Evolutionary conservation across 1,284 basidiomycete genomes (phyloP), one percentile per base, ranked within the genome.

Genomic region (Stereum hirsutum): DNA sequence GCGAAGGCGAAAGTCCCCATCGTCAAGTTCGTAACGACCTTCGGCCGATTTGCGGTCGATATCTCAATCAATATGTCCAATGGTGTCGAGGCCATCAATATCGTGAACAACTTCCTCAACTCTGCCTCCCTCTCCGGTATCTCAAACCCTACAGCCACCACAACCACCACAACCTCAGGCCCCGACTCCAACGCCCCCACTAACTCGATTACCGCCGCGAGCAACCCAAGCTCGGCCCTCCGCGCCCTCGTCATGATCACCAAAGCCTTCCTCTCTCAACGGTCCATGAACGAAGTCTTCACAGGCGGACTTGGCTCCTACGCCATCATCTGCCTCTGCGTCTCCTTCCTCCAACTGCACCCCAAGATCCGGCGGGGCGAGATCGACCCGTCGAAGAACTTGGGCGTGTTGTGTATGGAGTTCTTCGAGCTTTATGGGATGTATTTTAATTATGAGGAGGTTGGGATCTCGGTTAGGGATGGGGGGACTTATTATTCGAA

Each of bases 241-340:
- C 80, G 87, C 23, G 77, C 76, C 46, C 78, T 97, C 27, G 81
- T 94, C 21, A 66, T 98, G 57, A 78, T 95, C 48, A 81, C 89
- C 55, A 99, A 99, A 64, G 78, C 85, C 4, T 95, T 97, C 60
- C 72, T 99, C 44, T 78, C 75, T 50, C 91, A 97, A 58, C 72
- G 95, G 30, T 81, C 79, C 21, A 90, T 98, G 90, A 98, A 97
- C 60, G 95, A 99, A 62, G 95, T 98, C 11, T 98, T 85, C 61
- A 89, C 87, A 0, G 95, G 96, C 8, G 95, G 96, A 0, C 63
- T 99, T 14, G 94, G 95, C 7, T 92, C 88, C 57, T 99, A 97
- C 61, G 85, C 87, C 49, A 90, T 97, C 51, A 93, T 97, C 44
- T 95, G 91, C 59, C 65, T 98, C 47, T 91, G 87, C 11, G 79